phyloP scores from a whole-genome alignment of 2,329 filamentous ascomycete species.

The Aureobasidium zeae region DNA sequence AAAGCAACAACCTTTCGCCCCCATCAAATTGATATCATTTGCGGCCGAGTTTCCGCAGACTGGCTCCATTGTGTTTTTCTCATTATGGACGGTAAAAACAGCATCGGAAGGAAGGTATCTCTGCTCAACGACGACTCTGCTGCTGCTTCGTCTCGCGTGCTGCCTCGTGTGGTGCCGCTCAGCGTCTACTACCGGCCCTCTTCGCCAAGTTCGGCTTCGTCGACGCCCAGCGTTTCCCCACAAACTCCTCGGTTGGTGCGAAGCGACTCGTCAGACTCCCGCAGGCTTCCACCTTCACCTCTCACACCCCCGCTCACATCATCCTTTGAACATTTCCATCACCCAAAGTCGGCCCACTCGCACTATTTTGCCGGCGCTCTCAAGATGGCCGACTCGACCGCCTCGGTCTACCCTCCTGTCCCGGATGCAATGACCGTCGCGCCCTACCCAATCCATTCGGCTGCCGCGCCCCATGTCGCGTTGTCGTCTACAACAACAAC shows the following conservation, averaged over 20 bases:
- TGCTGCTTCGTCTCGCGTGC: conserved; percentile 23
- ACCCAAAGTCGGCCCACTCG: conserved; percentile 20
- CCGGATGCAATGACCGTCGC: conserved; percentile 26
- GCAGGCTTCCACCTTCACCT: conserved; percentile 36
- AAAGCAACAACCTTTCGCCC: too few relatives aligned
- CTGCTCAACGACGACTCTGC: conserved; percentile 39
- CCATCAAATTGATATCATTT: not conserved
- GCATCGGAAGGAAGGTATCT: conserved; percentile 41
- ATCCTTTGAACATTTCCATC: conserved; percentile 23
- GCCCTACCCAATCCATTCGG: conserved; percentile 28
- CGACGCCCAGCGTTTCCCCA: conserved; percentile 37
- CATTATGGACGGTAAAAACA: conserved; percentile 45
- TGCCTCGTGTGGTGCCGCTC: conserved; percentile 22
- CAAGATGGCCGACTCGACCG: conserved; percentile 29
- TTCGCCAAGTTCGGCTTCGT: conserved; percentile 37
- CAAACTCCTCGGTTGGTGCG: conserved; percentile 39
- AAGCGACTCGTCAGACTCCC: conserved; percentile 39
- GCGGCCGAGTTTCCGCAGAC: conserved; percentile 1
- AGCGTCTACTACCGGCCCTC: conserved; percentile 26
- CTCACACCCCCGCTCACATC: conserved; percentile 37
- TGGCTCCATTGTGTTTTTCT: conserved; percentile 22
- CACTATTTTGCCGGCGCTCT: conserved; percentile 18
- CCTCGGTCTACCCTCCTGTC: conserved; percentile 30
- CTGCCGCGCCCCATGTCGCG: conserved; percentile 18
- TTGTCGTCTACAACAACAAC: conserved; percentile 4